Conservation (phyloP, 1,139 yeast species). For the Candida pseudocylindracea region DNA sequence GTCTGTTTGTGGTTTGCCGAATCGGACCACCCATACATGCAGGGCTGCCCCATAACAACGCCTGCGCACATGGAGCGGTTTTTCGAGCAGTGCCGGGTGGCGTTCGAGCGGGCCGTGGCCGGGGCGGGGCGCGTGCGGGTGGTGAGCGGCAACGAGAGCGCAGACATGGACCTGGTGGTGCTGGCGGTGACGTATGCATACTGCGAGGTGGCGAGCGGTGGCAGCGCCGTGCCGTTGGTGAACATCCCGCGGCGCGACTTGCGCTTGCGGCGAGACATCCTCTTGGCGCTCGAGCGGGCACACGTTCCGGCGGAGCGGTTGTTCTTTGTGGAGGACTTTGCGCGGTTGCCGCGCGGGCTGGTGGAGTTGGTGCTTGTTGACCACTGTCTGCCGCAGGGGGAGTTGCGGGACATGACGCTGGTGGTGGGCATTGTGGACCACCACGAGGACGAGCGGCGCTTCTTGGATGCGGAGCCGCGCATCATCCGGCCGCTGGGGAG, state of each 20-base stretch:
- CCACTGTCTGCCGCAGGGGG: conserved; percentile 53
- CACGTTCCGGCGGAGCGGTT: conserved; percentile 25
- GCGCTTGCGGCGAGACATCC: conserved; percentile 47
- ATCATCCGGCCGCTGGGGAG: conserved; percentile 47
- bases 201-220: conserved; percentile 11
- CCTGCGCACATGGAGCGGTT: too few relatives aligned
- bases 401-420: conserved; percentile 5
- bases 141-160: conserved; percentile 72
- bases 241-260: conserved; percentile 53
- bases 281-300: conserved; percentile 23
- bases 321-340: conserved; percentile 45
- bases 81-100: too few relatives aligned
- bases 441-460: conserved; percentile 50
- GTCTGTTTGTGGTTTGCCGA: too few relatives aligned
- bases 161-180: conserved; percentile 72
- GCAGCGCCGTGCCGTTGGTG: conserved; percentile 33
- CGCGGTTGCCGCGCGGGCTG: conserved; percentile 4
- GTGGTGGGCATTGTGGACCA: conserved; percentile 64
- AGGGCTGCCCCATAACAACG: too few relatives aligned
- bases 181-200: conserved; percentile 55
- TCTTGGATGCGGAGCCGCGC: conserved; percentile 28
- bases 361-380: conserved; percentile 47
- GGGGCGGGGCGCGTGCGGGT: conserved; percentile 7
- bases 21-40: too few relatives aligned
- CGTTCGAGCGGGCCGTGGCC: too few relatives aligned